Evolutionary conservation across 768 basidiomycete species (phyloP).

Genomic region (Amanita subjunquillea): DNA sequence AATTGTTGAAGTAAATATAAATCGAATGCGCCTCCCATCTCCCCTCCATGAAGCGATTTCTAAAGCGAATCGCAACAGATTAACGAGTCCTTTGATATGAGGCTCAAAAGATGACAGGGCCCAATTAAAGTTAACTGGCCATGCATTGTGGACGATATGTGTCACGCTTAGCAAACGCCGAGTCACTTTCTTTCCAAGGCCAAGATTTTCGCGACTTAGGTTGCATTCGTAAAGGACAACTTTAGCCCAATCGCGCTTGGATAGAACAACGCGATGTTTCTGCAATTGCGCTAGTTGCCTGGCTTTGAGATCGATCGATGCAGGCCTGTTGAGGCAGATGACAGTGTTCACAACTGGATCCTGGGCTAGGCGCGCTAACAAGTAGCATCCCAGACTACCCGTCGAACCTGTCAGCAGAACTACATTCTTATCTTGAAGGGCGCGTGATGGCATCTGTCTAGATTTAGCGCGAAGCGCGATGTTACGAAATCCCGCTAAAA

Average conservation of each 20-base stretch:
- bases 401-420: constrained; percentile 28
- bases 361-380: constrained; percentile 17
- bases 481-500: background rate
- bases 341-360: constrained; percentile 18
- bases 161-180: constrained; percentile 20
- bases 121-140: constrained; percentile 35
- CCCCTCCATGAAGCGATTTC: constrained; percentile 12
- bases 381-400: constrained; percentile 24
- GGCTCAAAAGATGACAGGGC: constrained; percentile 31
- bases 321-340: constrained; percentile 20
- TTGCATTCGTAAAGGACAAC: constrained; percentile 19
- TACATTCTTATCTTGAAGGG: background rate
- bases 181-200: constrained; percentile 14
- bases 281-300: constrained; percentile 20
- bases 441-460: background rate
- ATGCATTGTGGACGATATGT: constrained; percentile 26
- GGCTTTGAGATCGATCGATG: constrained; percentile 9
- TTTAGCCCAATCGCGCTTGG: constrained; percentile 17
- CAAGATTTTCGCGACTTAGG: constrained; percentile 15
- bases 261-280: constrained; percentile 18
- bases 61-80: constrained; percentile 19
- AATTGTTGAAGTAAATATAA: constrained; percentile 27
- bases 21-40: constrained; percentile 14
- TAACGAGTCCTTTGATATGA: constrained; percentile 24
- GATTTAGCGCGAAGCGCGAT: background rate